phyloP scores from a whole-genome alignment of 192 early-diverging fungal genomes.

The Linnemannia elongata region DNA sequence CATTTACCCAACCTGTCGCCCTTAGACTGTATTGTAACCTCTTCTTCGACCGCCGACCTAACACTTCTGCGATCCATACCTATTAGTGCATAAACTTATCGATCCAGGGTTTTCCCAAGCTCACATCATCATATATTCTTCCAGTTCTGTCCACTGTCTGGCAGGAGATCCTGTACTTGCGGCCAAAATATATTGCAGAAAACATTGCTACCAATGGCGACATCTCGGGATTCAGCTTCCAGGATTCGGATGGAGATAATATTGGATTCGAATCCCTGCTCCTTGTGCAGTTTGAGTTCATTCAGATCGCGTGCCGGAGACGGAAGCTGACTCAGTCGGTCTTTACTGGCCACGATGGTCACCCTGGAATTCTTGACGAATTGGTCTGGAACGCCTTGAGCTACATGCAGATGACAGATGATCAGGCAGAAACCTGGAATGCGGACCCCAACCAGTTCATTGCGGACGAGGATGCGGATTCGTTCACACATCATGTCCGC shows the following conservation, averaged over 20 bases:
- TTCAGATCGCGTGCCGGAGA: slow-evolving; percentile 59
- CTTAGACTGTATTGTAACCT: neutral
- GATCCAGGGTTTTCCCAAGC: slow-evolving; percentile 72
- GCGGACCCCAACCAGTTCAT: slow-evolving; percentile 89
- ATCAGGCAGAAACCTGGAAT: slow-evolving; percentile 76
- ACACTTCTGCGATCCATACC: neutral
- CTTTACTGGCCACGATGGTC: slow-evolving; percentile 59
- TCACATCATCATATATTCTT: slow-evolving; percentile 58
- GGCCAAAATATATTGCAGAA: slow-evolving; percentile 59
- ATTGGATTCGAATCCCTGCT: slow-evolving; percentile 72
- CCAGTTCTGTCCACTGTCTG: slow-evolving; percentile 74
- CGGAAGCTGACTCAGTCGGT: slow-evolving; percentile 63
- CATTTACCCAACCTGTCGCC: neutral
- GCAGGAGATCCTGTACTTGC: slow-evolving; percentile 70
- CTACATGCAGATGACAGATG: slow-evolving; percentile 86
- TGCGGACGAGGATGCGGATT: slow-evolving; percentile 91
- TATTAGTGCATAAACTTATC: slow-evolving; percentile 70
- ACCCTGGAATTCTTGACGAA: slow-evolving; percentile 63
- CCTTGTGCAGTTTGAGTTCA: slow-evolving; percentile 74
- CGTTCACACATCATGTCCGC: slow-evolving; percentile 81
- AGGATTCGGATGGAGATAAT: slow-evolving; percentile 77
- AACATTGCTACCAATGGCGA: slow-evolving; percentile 10
- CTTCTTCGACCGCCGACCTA: neutral
- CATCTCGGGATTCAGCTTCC: slow-evolving; percentile 48
- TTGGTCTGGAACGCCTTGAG: slow-evolving; percentile 67